Base-by-base conservation (phyloP, 352 stramenopile genomes). In the Pythium insidiosum region DNA sequence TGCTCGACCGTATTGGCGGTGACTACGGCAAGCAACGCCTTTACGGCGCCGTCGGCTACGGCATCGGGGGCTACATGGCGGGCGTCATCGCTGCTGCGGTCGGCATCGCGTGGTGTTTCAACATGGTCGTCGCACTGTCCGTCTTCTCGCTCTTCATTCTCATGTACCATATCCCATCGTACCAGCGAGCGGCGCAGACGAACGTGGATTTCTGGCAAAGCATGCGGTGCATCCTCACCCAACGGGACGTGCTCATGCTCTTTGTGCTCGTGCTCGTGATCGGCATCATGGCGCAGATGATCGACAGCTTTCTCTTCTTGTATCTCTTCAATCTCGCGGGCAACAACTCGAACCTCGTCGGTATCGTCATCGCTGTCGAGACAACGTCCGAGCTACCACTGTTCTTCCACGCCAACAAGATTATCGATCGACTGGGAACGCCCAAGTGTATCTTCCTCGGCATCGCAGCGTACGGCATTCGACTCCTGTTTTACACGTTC, bases 1-100 rank as follows among this genome's bases (percentile, higher is more conserved):
- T 86, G 62, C 55, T 86, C 21, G 53, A 73, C 19, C 53, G 62
- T 39, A 52, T 85, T 13, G 73, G 73, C 13, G 76, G 70, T 9
- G 73, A 86, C 47, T 88, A 88, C 38, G 76, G 76, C 50, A 88
- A 88, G 50, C 76, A 88, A 41, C 64, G 76, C 7, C 61, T 88
- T 3, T 88, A 81, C 38, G 76, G 76, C 15, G 76, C 76, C 1
- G 56, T 86, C 20, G 76, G 76, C 20, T 88, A 77, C 47, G 76
- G 76, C 21, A 65, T 73, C 16, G 73, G 73, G 18, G 76, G 69
- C 29, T 86, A 84, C 63, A 53, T 79, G 29, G 60, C 76, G 5
- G 76, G 76, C 31, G 46, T 88, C 23, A 65, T 86, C 50, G 66
- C 73, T 6, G 67, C 62, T 1, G 61, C 63, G 16, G 72, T 73